These are phyloP conservation scores for Coelastrella sp. DNA, from an alignment of 139 green algal genomes.

Conservation along the genomic window DNA sequence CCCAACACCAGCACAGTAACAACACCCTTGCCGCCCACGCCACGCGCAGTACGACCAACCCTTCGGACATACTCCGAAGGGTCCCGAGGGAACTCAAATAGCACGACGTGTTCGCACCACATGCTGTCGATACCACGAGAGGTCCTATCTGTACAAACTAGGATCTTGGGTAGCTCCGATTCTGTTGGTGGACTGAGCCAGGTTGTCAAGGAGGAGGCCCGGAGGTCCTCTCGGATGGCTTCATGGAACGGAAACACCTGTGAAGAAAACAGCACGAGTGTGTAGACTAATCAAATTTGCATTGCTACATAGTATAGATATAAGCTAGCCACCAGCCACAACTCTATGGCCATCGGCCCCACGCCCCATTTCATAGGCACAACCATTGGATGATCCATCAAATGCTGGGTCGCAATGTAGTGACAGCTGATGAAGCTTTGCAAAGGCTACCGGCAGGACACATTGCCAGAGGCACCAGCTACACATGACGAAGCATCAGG, in stretches of 20 bases:
- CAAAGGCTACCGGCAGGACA: too few species aligned
- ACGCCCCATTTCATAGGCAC: too few species aligned
- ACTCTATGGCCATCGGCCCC: too few species aligned
- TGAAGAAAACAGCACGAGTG: neutral
- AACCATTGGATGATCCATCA: too few species aligned
- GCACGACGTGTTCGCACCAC: slow-evolving; percentile 89
- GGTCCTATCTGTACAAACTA: slow-evolving; percentile 84
- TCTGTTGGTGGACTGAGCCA: slow-evolving; percentile 67
- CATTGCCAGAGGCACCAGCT: too few species aligned
- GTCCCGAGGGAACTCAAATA: slow-evolving; percentile 98
- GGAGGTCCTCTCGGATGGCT: slow-evolving; percentile 75
- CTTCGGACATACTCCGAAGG: slow-evolving; percentile 95
- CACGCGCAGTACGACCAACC: slow-evolving; percentile 90
- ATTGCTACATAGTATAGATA: too few species aligned
- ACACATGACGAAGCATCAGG: too few species aligned
- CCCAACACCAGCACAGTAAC: slow-evolving; percentile 91
- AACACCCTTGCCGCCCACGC: slow-evolving; percentile 79
- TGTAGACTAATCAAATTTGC: neutral
- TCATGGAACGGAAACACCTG: slow-evolving; percentile 89
- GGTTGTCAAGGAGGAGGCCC: slow-evolving; percentile 65
- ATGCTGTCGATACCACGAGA: slow-evolving; percentile 80
- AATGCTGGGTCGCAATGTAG: neutral
- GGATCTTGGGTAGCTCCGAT: slow-evolving; percentile 53
- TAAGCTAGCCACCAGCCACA: too few species aligned
- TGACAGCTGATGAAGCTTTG: neutral